Base-by-base conservation (phyloP, 148 eudicot species). In the Rhododendron ovatum region DNA sequence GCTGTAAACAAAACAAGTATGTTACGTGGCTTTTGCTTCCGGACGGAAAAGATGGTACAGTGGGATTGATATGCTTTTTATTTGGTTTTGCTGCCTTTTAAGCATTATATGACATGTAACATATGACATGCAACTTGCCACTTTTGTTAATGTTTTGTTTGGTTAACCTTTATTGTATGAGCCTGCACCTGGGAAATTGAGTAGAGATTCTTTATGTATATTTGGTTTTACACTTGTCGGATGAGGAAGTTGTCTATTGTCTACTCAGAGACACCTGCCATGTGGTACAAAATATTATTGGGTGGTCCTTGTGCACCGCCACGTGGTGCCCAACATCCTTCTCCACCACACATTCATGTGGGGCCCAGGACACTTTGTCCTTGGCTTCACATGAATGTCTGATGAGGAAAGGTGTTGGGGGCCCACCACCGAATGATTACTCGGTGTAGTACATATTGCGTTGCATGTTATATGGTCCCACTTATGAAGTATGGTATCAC, bases 1-100 rank as follows among this genome's bases (percentile, higher is more conserved):
- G 83, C 73, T 50, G 33, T 45, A 10, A 78, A 50, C 41, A 28
- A 78, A 82, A 83, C 85, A n/a, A 47, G 87, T 87, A 81, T 61
- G 90, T 59, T 33, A 37, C 83, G 9, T 18, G 5, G 43, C 48
- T 4, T 57, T 78, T 78, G 80, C 82, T 22, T 59, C 35, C 35
- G 45, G 79, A 77, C 24, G 17, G 26, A 17, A 41, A 85, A 50
- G 65, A 24, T 86, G 17, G 26, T 85, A n/a, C 55, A 53, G 65
- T 80, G 7, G 87, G 10, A 61, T 26, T 1, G 18, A 37, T 26
- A 7, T 6, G 7, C 79, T 78, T 30, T 2, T 18, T 28, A 28
- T 78, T 45, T 30, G 82, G 78, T 82, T n/a, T 84, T 41, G 71
- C 57, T 74, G 75, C 65, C 57, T 75, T 74, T 81, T 82, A 14